Evolutionary conservation across 2,329 filamentous ascomycete genomes (phyloP).

Genomic region (Curvularia eragrostidis): DNA sequence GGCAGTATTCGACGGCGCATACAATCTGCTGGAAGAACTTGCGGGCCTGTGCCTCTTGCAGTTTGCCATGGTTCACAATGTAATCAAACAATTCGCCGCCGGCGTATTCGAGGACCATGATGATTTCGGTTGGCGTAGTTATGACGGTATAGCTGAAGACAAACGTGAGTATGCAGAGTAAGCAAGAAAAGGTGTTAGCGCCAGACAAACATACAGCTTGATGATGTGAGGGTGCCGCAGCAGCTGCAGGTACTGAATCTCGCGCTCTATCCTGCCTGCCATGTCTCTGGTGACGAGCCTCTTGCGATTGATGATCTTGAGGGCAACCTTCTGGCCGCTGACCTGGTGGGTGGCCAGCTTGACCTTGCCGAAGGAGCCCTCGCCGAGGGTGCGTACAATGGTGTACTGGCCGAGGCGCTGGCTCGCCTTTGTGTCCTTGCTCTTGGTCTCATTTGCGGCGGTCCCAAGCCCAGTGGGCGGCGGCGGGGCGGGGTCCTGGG

Average conservation of each 20-base stretch:
- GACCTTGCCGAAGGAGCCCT: slow-evolving; percentile 98
- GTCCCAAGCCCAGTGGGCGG: slow-evolving; percentile 34
- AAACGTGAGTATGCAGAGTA: slow-evolving; percentile 12
- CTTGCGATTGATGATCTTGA: slow-evolving; percentile 97
- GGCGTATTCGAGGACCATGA: slow-evolving; percentile 99
- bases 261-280: slow-evolving; percentile 94
- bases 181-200: too few relatives aligned
- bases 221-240: slow-evolving; percentile 98
- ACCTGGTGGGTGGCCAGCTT: slow-evolving; percentile 93
- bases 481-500: slow-evolving; percentile 45
- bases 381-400: slow-evolving; percentile 86
- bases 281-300: slow-evolving; percentile 97
- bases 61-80: slow-evolving; percentile 90
- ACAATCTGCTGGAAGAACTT: slow-evolving; percentile 99
- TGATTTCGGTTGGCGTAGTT: slow-evolving; percentile 91
- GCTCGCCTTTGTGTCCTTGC: slow-evolving; percentile 67
- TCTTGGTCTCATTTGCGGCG: slow-evolving; percentile 48
- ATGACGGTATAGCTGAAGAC: slow-evolving; percentile 87
- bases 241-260: slow-evolving; percentile 97
- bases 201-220: slow-evolving; percentile 74
- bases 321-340: slow-evolving; percentile 91
- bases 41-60: slow-evolving; percentile 89
- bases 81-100: slow-evolving; percentile 98
- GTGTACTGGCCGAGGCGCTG: slow-evolving; percentile 92
- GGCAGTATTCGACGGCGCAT: slow-evolving; percentile 97